Conservation (phyloP, 805 yeast genomes). For the Osmozyma mogii region DNA sequence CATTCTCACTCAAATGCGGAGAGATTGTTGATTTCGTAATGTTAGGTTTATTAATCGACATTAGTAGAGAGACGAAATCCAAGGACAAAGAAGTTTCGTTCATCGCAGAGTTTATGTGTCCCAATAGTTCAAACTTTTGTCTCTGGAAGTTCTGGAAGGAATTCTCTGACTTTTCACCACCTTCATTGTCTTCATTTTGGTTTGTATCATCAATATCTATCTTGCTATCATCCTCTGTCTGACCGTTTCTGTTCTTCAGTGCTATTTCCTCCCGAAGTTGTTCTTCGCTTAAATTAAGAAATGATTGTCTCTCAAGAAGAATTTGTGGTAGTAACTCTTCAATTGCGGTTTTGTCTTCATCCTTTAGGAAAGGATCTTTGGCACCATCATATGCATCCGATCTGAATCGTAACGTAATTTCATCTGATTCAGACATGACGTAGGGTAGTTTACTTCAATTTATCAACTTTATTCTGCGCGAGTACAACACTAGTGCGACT, state of each 20-base stretch:
- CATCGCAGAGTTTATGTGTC: conserved; percentile 54
- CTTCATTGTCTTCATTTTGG: conserved; percentile 10
- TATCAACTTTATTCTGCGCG: too few species aligned
- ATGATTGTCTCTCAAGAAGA: conserved; percentile 51
- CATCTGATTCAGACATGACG: too few species aligned
- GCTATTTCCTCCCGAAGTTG: conserved; percentile 40
- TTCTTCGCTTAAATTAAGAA: conserved; percentile 51
- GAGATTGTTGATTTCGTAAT: conserved; percentile 86
- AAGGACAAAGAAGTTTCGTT: conserved; percentile 85
- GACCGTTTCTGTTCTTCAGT: conserved; percentile 3
- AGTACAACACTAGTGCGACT: too few species aligned
- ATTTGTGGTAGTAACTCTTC: conserved; percentile 53
- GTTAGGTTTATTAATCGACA: conserved; percentile 76
- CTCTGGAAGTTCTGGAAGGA: conserved; percentile 37
- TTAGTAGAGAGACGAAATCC: conserved; percentile 77
- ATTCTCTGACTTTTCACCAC: conserved; percentile 7
- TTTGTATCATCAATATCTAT: too few species aligned
- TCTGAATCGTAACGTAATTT: too few species aligned
- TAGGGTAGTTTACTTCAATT: too few species aligned
- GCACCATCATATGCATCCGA: too few species aligned
- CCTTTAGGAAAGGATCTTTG: conserved; percentile 30
- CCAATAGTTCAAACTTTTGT: conserved; percentile 46
- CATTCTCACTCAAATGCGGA: conserved; percentile 65
- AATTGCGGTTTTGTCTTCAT: conserved; percentile 39
- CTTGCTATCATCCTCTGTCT: conserved; percentile 1